Evolutionary conservation across 139 green algal genomes (phyloP), one percentile per base, ranked within the genome.

Genomic region (Micromonas pusilla): DNA sequence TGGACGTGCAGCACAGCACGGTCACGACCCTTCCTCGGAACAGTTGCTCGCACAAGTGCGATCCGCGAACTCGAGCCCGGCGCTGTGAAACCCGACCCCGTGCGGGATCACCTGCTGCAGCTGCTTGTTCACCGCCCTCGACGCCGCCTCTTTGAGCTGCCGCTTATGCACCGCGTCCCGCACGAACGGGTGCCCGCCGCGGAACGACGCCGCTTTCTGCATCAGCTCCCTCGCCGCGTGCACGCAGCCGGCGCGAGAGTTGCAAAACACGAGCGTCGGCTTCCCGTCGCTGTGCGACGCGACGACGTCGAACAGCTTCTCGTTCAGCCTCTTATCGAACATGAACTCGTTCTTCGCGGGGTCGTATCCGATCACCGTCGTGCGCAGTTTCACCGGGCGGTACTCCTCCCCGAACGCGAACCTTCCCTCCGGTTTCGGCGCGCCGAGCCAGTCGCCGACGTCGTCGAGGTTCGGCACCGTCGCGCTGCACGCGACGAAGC

Each of bases 251-350:
- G 95, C 95, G 23, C 93, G 80, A 9, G 88, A 93, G 79, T 84
- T 89, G 91, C 95, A 98, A 78, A 99, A 99, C 1, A 98, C 81
- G 9, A 99, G 86, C 0, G 88, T 72, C 0, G 93, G 94, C 75
- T 90, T 92, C 1, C 89, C 84, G 0, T 74, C 76, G 80, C 84
- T 91, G 88, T 88, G 80, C 65, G 97, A 85, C 0, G 63, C 21
- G 2, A 98, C 67, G 19, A 97, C 79, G 5, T 73, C 72, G 36
- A 52, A 81, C 21, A 97, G 63, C 78, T 91, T 78, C 23, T 91
- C 82, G 75, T 90, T 93, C 28, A 98, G 85, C 26, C 83, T 53
- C 80, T 83, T 87, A 52, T 97, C 91, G 79, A 97, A 97, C 33
- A 90, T 68, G 33, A 90, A 91, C 52, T 91, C 84, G 67, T 87